Base-by-base conservation (phyloP, 2,329 filamentous ascomycete genomes). In the Cercospora sp. region DNA sequence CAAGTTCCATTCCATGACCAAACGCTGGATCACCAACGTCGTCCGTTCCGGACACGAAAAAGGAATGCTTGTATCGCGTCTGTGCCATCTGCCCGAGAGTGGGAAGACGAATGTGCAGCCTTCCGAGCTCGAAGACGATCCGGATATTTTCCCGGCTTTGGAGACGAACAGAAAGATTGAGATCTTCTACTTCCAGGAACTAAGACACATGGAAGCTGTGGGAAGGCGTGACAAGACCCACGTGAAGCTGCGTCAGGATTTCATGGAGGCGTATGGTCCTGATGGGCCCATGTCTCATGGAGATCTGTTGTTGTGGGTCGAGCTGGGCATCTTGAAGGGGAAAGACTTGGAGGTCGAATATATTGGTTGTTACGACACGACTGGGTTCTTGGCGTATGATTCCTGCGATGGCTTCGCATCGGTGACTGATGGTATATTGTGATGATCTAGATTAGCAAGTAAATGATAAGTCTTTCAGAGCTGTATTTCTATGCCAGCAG, bases 1-100 rank as follows among this genome's bases (percentile, higher is more conserved):
- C 33, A 59, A 65, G 12, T 59, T 65, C n/a, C 33, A 65, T n/a
- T n/a, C 60, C 16, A 10, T 65, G 5, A 65, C 63, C n/a, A 65
- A 65, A 28, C 51, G 18, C 36, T 65, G 63, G 58, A 59, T 28
- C 63, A 65, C 26, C 42, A 60, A 45, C 33, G 63, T 30, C 36
- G 53, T 59, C n/a, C 42, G 48, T 13, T 12, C 48, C 12, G 23
- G 48, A 30, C 48, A 53, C 12, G 48, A 53, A 16, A 53, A n/a
- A n/a, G 48, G 48, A 16, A 26, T 28, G 20, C 23, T 53, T 13
- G 23, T 53, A 13, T 28, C 48, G 5, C 20, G 48, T 26, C 20
- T 53, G 26, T 53, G 48, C 13, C 48, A 53, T 26, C 5, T 9
- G 7, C 48, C 48, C 23, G 48, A 53, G 48, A 53, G 48, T 5